Evolutionary conservation across 2,329 filamentous ascomycete species (phyloP), one percentile per base, ranked within the genome.

Genomic region (Cordyceps cateniannulata): DNA sequence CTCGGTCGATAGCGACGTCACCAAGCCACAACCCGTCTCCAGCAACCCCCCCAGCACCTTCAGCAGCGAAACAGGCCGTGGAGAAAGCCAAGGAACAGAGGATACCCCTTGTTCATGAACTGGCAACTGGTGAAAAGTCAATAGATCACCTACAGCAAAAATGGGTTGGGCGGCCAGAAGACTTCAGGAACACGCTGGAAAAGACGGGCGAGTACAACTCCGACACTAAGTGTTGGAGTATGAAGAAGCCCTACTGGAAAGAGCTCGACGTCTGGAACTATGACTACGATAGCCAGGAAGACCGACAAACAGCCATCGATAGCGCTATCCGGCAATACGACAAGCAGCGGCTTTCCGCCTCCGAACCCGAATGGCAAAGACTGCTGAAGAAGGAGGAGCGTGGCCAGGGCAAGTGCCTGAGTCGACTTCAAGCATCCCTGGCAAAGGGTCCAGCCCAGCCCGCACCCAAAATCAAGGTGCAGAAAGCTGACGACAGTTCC

Each of bases 251-350:
- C 25, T 83, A 79, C 63, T 88, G 81, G 79, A 86, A 81, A 70
- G 85, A 88, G 64, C 76, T 88, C 16, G 84, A 88, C 65, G 82
- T 86, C 24, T 88, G 82, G 79, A 81, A 78, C 61, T 86, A 85
- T 69, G 74, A 81, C 29, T 88, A 87, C 67, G 74, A 76, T 49
- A 76, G 70, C 42, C 72, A 78, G 20, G 78, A 81, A 35, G 79
- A 85, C 63, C 81, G 85, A 32, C 77, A 90, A 69, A 73, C 79
- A 66, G 80, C 83, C 63, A 81, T 87, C 69, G 77, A 89, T 72
- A 80, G 85, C 65, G 85, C 85, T 16, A 77, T 86, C 61, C 79
- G 76, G 62, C 75, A 80, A 59, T 88, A 81, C 64, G 85, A 88
- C 69, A 83, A 81, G 69, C 77, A 82, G 70, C 77, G 85, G 42